Base-by-base conservation (phyloP, 345 rosid species). In the Tarenaya hassleriana region DNA sequence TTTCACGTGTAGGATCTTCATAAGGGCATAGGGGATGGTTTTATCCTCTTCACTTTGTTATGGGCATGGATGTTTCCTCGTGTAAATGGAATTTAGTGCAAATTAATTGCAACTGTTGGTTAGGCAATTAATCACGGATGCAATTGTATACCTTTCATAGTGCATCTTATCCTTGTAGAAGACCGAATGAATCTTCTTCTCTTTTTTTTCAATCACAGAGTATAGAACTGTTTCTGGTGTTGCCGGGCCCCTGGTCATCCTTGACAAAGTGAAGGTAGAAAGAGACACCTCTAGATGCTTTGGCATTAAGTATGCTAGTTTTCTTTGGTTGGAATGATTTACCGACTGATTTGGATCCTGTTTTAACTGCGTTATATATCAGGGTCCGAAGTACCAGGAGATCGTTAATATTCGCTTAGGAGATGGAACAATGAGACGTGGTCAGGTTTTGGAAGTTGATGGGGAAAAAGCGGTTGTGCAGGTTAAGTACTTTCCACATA, bases 381-480 rank as follows among this genome's bases (percentile, higher is more conserved):
- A 92, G 98, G 98, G 96, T 19, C 98, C 98, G 27, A 92, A 85
- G 73, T 92, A 79, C 68, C 95, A 92, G 58, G 96, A 92, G 66
- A 92, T 92, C 72, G 98, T 92, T 55, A 88, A 92, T 70, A 88
- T 88, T 50, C 84, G 95, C 0, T 66, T 92, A 62, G 98, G 96
- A 19, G 84, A 92, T 79, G 96, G 98, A 69, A 73, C 96, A 33
- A 81, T 71, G 16, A 72, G 98, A 41, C 94, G 96, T 67, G 98
- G 98, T 69, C 95, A 91, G 67, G 98, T 91, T 39, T 65, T 91
- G 52, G 98, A 91, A 81, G 98, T 91, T 50, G 98, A 92, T 53
- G 96, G 98, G 13, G 98, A 92, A 78, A 92, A 80, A 65, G 98
- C 98, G 29, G 90, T 92, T 68, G 95, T 92, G 43, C 98, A 92